Evolutionary conservation across 2,329 filamentous ascomycete species (phyloP), one percentile per base, ranked within the genome.

Genomic region (Talaromyces verruculosus): DNA sequence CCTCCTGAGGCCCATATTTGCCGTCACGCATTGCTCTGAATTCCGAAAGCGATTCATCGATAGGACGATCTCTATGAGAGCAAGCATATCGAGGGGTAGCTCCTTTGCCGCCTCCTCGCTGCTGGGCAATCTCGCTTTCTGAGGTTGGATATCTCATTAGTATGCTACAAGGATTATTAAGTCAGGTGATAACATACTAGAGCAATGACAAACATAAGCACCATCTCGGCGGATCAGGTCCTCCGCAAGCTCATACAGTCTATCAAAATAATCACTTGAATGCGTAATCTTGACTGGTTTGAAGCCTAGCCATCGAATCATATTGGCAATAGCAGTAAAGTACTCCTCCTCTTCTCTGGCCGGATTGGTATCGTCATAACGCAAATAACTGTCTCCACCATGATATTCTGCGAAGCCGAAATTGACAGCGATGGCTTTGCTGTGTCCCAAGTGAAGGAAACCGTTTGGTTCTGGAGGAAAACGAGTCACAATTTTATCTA

Each of bases 341-440:
- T 93, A 98, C 66, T 89, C 85, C 78, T 96, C 91, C 76, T 97
- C 91, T 77, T 98, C 95, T 57, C 91, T 91, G 69, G 93, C 92
- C 1, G 95, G 95, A 77, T 98, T 98, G 15, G 95, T 98, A 73
- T 98, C 95, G 76, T 98, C 95, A 77, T 91, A 97, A 72, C 94
- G 86, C 68, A 93, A 79, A 73, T 90, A 89, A 78, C 88, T 91
- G 68, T 53, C 33, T 66, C 94, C 94, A 41, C 90, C 90, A 75
- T 96, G 91, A 74, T 89, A 88, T 74, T 87, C 88, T 15, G 95
- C 94, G 76, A 97, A 98, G 6, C 94, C 94, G 80, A 98, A 98
- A 80, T 98, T 97, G 78, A 98, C 88, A 0, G 92, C 90, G 77
- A 98, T 97, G 25, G 95, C 94, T 82, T 98, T 98, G 70, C 91